Conservation (phyloP, 225 moss, liverwort and hornwort genomes). For the Polytrichum commune region DNA sequence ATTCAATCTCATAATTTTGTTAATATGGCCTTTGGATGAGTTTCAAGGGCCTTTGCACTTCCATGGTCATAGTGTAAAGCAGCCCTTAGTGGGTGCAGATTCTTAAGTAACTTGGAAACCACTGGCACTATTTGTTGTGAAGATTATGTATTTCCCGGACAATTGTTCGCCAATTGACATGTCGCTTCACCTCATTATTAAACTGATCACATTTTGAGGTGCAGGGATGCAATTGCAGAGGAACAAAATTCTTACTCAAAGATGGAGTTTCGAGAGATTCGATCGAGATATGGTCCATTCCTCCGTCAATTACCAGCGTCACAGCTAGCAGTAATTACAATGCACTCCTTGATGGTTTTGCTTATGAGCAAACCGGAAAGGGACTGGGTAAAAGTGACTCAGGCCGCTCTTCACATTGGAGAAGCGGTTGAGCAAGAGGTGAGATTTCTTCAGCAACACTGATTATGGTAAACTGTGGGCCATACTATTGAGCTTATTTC, state of each 20-base stretch:
- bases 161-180: no score
- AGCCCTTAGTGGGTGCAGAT: no score
- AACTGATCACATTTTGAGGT: background rate
- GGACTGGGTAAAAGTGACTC: conserved; percentile 41
- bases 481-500: no score
- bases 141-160: no score
- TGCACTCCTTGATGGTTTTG: conserved; percentile 53
- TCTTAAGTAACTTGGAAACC: no score
- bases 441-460: background rate
- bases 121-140: no score
- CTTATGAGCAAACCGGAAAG: conserved; percentile 27
- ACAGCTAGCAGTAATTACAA: conserved; percentile 58
- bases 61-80: no score
- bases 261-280: conserved; percentile 18
- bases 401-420: conserved; percentile 36
- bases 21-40: no score
- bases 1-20: no score
- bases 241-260: conserved; percentile 29
- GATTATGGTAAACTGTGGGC: no score
- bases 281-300: conserved; percentile 45
- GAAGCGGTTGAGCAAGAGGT: conserved; percentile 64
- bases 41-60: no score
- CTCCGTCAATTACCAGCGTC: conserved; percentile 42
- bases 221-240: conserved; percentile 37
- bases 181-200: no score